Evolutionary conservation across 2,329 filamentous ascomycete genomes (phyloP).

Genomic region (Chaetomiaceae sp.): DNA sequence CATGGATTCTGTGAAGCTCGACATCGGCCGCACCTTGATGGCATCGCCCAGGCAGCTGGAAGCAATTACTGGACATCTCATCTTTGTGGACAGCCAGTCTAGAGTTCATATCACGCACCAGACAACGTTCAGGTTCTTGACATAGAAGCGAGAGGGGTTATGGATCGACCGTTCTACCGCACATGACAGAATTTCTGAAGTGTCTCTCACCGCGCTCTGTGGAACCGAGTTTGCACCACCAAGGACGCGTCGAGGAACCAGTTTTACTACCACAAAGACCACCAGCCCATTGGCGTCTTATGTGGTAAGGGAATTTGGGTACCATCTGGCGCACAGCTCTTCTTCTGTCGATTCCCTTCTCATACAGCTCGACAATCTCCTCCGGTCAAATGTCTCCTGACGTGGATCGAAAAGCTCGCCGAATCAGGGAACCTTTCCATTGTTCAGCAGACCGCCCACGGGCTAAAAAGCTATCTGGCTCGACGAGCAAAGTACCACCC

Average conservation of each 20-base stretch:
- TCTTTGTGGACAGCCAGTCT: constrained; percentile 30
- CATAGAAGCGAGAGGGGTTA: neutral
- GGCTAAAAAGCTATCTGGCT: neutral
- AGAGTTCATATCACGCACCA: constrained; percentile 34
- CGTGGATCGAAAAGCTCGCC: constrained; percentile 33
- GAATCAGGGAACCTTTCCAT: neutral
- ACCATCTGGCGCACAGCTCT: constrained; percentile 29
- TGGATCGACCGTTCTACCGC: neutral
- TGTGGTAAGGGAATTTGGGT: too few relatives aligned
- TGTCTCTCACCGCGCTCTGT: constrained; percentile 22
- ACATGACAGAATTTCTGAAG: constrained; percentile 26
- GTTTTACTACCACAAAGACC: too few relatives aligned
- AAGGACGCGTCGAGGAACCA: too few relatives aligned
- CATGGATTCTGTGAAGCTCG: constrained; percentile 29
- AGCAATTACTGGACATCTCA: constrained; percentile 29
- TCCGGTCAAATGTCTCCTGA: constrained; percentile 31
- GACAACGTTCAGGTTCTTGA: constrained; percentile 33
- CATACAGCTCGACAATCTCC: constrained; percentile 26
- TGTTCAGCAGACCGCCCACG: neutral
- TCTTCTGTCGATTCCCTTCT: constrained; percentile 21
- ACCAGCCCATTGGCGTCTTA: too few relatives aligned
- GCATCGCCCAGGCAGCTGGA: constrained; percentile 8
- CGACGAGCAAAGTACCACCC: neutral
- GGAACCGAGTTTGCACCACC: too few relatives aligned
- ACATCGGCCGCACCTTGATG: constrained; percentile 30